Conservation (phyloP, 768 basidiomycete genomes). For the Solioccasus polychromus region DNA sequence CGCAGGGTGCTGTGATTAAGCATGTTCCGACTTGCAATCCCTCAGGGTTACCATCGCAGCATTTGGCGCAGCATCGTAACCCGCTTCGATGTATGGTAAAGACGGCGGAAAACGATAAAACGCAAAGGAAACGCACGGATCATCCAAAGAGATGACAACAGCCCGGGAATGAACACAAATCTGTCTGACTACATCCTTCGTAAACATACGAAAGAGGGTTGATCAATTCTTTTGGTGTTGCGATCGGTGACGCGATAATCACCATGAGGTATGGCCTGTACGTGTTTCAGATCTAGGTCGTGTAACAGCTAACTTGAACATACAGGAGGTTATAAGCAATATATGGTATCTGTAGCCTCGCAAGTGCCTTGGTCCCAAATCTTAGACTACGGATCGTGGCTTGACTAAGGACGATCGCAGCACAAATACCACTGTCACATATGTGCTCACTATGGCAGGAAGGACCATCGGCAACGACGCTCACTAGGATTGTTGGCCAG, state of each 20-base stretch:
- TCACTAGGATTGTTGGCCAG: slow-evolving; percentile 43
- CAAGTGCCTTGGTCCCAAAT: slow-evolving; percentile 62
- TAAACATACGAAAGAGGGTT: slow-evolving; percentile 62
- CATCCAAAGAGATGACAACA: slow-evolving; percentile 46
- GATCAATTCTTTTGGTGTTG: slow-evolving; percentile 55
- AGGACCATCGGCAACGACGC: slow-evolving; percentile 32
- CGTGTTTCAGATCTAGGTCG: background rate
- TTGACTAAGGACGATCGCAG: slow-evolving; percentile 56
- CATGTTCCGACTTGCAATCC: no score
- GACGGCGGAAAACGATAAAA: no score
- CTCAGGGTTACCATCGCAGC: no score
- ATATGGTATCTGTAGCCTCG: slow-evolving; percentile 59
- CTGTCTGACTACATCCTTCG: slow-evolving; percentile 49
- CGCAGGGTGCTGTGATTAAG: no score
- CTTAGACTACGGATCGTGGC: slow-evolving; percentile 60
- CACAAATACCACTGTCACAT: slow-evolving; percentile 55
- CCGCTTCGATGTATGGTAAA: no score
- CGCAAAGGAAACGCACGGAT: slow-evolving; percentile 31
- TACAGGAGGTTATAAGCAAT: slow-evolving; percentile 39
- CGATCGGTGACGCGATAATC: slow-evolving; percentile 59
- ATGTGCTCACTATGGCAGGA: slow-evolving; percentile 36
- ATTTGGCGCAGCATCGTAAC: no score
- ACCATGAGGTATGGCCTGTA: slow-evolving; percentile 14
- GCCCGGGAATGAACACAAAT: slow-evolving; percentile 45
- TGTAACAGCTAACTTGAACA: slow-evolving; percentile 2